Evolutionary conservation across 768 basidiomycete species (phyloP).

Genomic region (Sporobolomyces phaffii): DNA sequence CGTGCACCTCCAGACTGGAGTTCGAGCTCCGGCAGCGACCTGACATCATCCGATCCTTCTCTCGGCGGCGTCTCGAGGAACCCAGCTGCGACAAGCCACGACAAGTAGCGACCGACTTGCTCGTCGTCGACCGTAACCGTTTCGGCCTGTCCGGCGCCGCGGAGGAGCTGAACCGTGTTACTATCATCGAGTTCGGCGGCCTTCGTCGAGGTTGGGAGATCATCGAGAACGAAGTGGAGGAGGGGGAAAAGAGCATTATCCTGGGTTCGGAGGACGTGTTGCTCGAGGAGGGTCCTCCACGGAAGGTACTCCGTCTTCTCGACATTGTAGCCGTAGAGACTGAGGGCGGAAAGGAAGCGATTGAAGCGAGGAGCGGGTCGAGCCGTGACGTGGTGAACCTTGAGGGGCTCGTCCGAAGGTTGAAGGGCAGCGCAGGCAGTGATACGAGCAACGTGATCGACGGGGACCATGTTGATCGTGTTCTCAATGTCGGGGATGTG

Average conservation of each 20-base stretch:
- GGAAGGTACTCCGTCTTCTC: conserved; percentile 76
- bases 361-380: conserved; percentile 84
- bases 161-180: conserved; percentile 67
- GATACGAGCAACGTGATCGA: conserved; percentile 87
- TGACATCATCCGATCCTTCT: conserved; percentile 2
- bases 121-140: conserved; percentile 63
- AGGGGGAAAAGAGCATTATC: conserved; percentile 97
- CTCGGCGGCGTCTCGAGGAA: conserved; percentile 63
- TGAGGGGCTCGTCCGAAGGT: conserved; percentile 49
- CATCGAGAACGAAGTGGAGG: conserved; percentile 93
- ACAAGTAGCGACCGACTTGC: conserved; percentile 77
- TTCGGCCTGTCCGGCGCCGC: conserved; percentile 48
- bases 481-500: conserved; percentile 96
- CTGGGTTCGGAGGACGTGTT: conserved; percentile 86
- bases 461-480: conserved; percentile 95
- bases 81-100: conserved; percentile 80
- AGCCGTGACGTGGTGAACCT: conserved; percentile 78
- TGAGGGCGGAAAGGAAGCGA: conserved; percentile 65
- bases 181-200: conserved; percentile 80
- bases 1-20: conserved; percentile 19
- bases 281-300: conserved; percentile 88
- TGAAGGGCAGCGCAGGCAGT: conserved; percentile 66
- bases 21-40: conserved; percentile 29
- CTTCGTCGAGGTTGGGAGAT: conserved; percentile 92
- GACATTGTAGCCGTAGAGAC: conserved; percentile 71